Conservation (phyloP, 1,139 yeast genomes). For the Blastobotrys indianensis region DNA sequence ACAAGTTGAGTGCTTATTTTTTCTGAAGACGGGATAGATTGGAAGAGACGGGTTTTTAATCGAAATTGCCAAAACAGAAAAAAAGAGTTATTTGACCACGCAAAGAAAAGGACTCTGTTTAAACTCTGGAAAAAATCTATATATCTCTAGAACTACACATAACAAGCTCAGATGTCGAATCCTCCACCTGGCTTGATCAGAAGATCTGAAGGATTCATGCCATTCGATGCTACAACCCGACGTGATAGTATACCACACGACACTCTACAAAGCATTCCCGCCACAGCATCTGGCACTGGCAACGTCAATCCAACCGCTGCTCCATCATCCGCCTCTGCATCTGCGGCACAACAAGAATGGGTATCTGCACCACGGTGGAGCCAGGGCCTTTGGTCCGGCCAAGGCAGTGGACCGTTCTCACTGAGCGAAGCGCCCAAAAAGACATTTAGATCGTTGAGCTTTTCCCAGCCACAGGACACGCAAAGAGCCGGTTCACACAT, state of each 20-base stretch:
- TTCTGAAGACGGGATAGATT: too few relatives aligned
- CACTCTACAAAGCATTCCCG: not conserved
- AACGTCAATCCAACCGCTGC: too few relatives aligned
- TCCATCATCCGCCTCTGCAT: too few relatives aligned
- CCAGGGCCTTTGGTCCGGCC: constrained; percentile 9
- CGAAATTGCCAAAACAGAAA: too few relatives aligned
- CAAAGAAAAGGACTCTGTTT: too few relatives aligned
- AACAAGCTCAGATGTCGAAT: not conserved
- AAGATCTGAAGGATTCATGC: constrained; percentile 4
- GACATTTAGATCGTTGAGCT: constrained; percentile 19
- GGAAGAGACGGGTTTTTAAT: too few relatives aligned
- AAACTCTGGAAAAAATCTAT: too few relatives aligned
- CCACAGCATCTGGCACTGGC: too few relatives aligned
- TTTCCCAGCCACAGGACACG: constrained; percentile 14
- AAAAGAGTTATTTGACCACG: too few relatives aligned
- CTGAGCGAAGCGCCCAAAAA: constrained; percentile 13
- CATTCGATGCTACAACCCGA: constrained; percentile 1
- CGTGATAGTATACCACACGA: not conserved
- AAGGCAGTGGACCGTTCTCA: not conserved
- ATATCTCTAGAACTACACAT: too few relatives aligned
- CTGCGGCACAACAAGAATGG: constrained; percentile 2
- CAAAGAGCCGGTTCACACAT: constrained; percentile 14
- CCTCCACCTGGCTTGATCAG: constrained; percentile 4
- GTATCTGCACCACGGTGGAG: constrained; percentile 8
- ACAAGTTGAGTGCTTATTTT: too few relatives aligned